These are phyloP conservation scores for Botryotinia calthae DNA, from an alignment of 2,329 filamentous ascomycete species.

Conservation along the genomic window DNA sequence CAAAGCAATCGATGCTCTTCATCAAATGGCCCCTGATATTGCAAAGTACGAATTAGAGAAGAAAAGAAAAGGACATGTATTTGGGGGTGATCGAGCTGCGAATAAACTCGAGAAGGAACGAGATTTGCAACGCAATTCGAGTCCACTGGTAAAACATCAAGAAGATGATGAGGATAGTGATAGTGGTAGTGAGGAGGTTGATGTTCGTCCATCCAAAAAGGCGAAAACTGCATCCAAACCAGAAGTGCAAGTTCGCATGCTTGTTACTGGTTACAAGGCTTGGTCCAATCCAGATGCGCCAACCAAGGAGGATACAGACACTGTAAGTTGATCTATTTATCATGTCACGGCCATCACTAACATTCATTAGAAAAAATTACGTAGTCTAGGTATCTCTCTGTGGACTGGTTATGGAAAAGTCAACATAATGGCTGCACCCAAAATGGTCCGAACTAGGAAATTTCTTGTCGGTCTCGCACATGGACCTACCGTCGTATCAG, in stretches of 20 bases:
- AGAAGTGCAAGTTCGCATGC: conserved; percentile 68
- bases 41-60: conserved; percentile 89
- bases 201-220: conserved; percentile 48
- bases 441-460: conserved; percentile 85
- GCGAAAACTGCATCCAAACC: conserved; percentile 62
- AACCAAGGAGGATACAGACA: conserved; percentile 73
- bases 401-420: conserved; percentile 73
- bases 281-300: conserved; percentile 67
- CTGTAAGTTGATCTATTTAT: conserved; percentile 53
- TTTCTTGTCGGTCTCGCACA: conserved; percentile 85
- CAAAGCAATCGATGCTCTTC: conserved; percentile 73
- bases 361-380: conserved; percentile 68
- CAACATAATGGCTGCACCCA: conserved; percentile 83
- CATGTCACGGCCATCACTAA: conserved; percentile 22
- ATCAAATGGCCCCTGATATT: conserved; percentile 78
- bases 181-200: conserved; percentile 47
- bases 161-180: conserved; percentile 42
- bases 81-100: conserved; percentile 62
- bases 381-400: conserved; percentile 77
- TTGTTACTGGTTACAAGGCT: conserved; percentile 79
- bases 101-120: conserved; percentile 55
- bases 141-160: conserved; percentile 36
- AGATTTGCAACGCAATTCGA: conserved; percentile 40
- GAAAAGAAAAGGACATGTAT: conserved; percentile 64
- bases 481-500: conserved; percentile 73